phyloP scores from a whole-genome alignment of 805 yeast genomes.

The Torulaspora franciscae region DNA sequence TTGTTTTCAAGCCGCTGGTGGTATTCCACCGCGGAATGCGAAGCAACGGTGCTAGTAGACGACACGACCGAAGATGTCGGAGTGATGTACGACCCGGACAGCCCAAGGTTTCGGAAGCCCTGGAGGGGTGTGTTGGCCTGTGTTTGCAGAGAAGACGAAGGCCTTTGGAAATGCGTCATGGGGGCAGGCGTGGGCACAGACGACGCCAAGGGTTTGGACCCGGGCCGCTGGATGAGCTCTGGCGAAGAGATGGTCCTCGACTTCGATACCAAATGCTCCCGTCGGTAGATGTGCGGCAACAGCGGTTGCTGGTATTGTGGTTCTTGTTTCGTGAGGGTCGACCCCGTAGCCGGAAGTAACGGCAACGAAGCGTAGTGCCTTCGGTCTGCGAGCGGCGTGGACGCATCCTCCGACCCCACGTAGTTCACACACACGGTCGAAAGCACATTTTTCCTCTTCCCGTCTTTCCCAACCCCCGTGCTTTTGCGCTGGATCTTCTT shows the following conservation, averaged over 20 bases:
- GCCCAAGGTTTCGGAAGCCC: background rate
- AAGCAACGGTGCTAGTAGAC: conserved; percentile 2
- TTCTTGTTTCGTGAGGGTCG: conserved; percentile 1
- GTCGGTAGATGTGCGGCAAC: conserved; percentile 11
- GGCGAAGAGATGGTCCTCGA: conserved; percentile 16
- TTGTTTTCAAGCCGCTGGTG: conserved; percentile 10
- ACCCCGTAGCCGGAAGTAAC: conserved; percentile 9
- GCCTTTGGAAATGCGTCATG: background rate
- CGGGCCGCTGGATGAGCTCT: conserved; percentile 9
- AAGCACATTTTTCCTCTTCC: conserved; percentile 30
- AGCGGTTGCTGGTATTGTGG: conserved; percentile 5
- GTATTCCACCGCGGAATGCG: background rate
- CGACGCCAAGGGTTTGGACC: background rate
- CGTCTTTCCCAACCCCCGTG: conserved; percentile 32
- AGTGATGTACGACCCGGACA: conserved; percentile 3
- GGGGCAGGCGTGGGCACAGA: conserved; percentile 1
- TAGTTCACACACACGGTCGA: conserved; percentile 31
- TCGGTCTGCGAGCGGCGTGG: conserved; percentile 5
- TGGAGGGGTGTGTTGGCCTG: background rate
- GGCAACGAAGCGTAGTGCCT: conserved; percentile 14
- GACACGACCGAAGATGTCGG: conserved; percentile 10
- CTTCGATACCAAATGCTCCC: conserved; percentile 11
- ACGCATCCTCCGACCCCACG: conserved; percentile 10
- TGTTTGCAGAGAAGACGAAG: conserved; percentile 4
- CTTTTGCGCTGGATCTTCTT: conserved; percentile 32